phyloP scores from a whole-genome alignment of 1,284 basidiomycete genomes.

The Cutaneotrichosporon sp. region DNA sequence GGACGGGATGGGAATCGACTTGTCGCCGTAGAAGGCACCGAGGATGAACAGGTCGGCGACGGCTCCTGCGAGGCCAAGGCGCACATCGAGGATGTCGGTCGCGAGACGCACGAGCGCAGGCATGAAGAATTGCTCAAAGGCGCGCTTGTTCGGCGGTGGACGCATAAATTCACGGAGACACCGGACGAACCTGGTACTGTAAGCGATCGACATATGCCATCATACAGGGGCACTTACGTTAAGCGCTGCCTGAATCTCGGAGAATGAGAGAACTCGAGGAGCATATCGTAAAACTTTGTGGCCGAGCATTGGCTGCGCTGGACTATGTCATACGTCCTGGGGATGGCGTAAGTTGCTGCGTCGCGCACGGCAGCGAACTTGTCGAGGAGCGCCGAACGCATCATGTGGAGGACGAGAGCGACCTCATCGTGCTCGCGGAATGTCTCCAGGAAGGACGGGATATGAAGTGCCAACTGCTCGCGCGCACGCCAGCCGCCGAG shows the following conservation, averaged over 20 bases:
- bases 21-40: conserved; percentile 42
- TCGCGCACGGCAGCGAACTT: conserved; percentile 79
- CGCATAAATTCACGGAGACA: conserved; percentile 67
- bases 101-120: conserved; percentile 62
- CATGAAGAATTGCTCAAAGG: conserved; percentile 64
- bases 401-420: conserved; percentile 55
- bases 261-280: conserved; percentile 61
- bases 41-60: conserved; percentile 45
- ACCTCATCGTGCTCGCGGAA: conserved; percentile 38
- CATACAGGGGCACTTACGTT: conserved; percentile 59
- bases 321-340: conserved; percentile 59
- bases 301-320: conserved; percentile 51
- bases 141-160: conserved; percentile 51
- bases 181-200: conserved; percentile 60
- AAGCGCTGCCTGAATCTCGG: conserved; percentile 67
- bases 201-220: background rate
- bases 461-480: conserved; percentile 64
- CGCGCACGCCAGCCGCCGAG: conserved; percentile 81
- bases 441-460: conserved; percentile 58
- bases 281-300: conserved; percentile 56
- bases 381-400: conserved; percentile 71
- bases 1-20: conserved; percentile 26
- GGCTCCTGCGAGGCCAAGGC: conserved; percentile 70
- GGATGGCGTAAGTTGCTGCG: conserved; percentile 63
- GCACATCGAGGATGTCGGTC: conserved; percentile 76